Base-by-base conservation (phyloP, 2,329 filamentous ascomycete genomes). In the Pseudofabraea citricarpa region DNA sequence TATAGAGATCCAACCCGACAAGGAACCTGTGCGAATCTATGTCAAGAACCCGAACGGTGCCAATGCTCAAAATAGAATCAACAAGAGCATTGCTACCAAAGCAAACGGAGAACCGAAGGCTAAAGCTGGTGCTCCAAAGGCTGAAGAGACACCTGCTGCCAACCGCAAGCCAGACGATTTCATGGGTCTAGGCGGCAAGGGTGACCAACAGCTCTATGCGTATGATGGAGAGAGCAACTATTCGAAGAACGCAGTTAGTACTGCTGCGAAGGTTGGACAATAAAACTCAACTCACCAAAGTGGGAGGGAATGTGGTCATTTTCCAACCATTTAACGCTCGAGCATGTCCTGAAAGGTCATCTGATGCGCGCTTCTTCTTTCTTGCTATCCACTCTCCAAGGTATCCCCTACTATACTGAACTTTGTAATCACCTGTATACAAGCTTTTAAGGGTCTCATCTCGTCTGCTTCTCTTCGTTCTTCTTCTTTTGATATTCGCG, bases 141-240 rank as follows among this genome's bases (percentile, higher is more conserved):
- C 74, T 48, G 87, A 95, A 66, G 64, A 72, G 1, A 75, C 74
- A 1, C 90, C 90, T 0, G 78, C 80, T 20, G 77, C 80, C 23
- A 71, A 82, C 48, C 74, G 88, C 44, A 75, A 79, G 23, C 75
- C 87, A 0, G 71, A 76, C 5, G 89, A 93, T 56, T 97, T 96
- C 55, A 83, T 89, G 63, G 78, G 83, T 49, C 76, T 94, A 71
- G 91, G 91, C 29, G 89, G 89, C 13, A 87, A 86, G 56, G 91
- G 90, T 5, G 91, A 97, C 57, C 81, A 89, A 63, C 71, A 76
- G 33, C 72, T 96, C 12, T 96, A 83, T 60, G 79, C 76, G 8
- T 71, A 87, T 39, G 83, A 87, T 41, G 62, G 60, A 19, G 64
- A 58, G 27, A 77, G 73, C 55, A 66, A 72, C 45, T 80, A 79